phyloP scores from a whole-genome alignment of 345 rosid genomes.

The Eucalyptus cloeziana region DNA sequence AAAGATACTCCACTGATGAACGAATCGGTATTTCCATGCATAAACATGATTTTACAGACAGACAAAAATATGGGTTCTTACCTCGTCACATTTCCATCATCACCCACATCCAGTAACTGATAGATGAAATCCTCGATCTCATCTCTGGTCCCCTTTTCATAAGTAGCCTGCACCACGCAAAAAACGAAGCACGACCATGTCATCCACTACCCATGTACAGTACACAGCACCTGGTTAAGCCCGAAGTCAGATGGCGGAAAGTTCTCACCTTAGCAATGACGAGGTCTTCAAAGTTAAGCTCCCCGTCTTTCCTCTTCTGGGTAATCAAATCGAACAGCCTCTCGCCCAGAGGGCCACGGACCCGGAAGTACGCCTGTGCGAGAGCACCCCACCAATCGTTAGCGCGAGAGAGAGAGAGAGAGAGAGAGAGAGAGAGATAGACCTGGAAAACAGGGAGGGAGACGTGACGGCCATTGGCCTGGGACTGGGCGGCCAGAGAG shows the following conservation, averaged over 20 bases:
- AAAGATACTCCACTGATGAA: not conserved
- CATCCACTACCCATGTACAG: not conserved
- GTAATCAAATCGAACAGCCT: constrained; percentile 58
- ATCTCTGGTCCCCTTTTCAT: constrained; percentile 73
- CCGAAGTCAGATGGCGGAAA: not conserved
- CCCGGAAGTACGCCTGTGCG: constrained; percentile 41
- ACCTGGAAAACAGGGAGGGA: constrained; percentile 62
- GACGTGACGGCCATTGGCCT: constrained; percentile 29
- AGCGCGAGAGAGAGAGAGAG: not conserved
- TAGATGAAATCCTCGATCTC: constrained; percentile 79
- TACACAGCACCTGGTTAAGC: not conserved
- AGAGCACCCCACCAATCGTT: not conserved
- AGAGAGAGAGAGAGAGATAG: not conserved
- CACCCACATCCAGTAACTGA: constrained; percentile 53
- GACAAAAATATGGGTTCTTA: not conserved
- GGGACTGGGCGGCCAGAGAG: constrained; percentile 57
- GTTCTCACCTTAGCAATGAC: constrained; percentile 69
- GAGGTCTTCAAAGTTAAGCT: constrained; percentile 59
- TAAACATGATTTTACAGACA: not conserved
- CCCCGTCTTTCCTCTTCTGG: constrained; percentile 46
- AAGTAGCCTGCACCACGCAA: constrained; percentile 38
- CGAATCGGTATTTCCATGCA: not conserved
- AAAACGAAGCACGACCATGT: not conserved
- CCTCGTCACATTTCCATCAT: constrained; percentile 60
- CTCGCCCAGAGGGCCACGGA: constrained; percentile 50